Evolutionary conservation across 148 eudicot genomes (phyloP), one percentile per base, ranked within the genome.

Genomic region (Silene uniflora): DNA sequence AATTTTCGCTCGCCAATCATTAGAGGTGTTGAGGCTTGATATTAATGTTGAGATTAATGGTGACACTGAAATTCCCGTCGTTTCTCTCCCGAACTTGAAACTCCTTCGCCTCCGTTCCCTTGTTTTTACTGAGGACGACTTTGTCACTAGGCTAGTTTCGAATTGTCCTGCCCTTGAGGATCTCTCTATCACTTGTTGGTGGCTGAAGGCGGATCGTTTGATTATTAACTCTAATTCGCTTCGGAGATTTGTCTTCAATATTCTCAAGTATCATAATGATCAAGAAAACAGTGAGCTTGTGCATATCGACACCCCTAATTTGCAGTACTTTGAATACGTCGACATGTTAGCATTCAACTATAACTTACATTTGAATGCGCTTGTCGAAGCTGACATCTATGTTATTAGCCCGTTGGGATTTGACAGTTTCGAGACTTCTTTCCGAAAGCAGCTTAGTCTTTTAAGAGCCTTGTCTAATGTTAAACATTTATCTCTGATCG

Each of bases 321-420:
- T n/a, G n/a, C n/a, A n/a, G 21, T 29, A n/a, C 19, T 14, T 71
- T 69, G 56, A 58, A 49, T 71, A 65, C 76, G 54, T n/a, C 13
- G 27, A 49, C 63, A 42, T 56, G 9, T 14, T n/a, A 5, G 47
- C 63, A 2, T 6, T 8, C 6, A 18, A 22, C 9, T 81, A 77
- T 14, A 1, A 69, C 16, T 18, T n/a, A 61, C 63, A 73, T 35
- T 8, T 67, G 32, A 7, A 58, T 67, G 44, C 49, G 39, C 81
- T 73, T 22, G 72, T 60, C 10, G 68, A 44, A 49, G 84, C 78
- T 56, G n/a, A n/a, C n/a, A n/a, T n/a, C n/a, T n/a, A n/a, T n/a
- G n/a, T n/a, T n/a, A n/a, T n/a, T n/a, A n/a, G 6, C 18, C 12
- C 60, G 19, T 13, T 12, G 18, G 16, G 3, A 13, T 56, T 12